These are phyloP conservation scores for Venturia nashicola DNA, from an alignment of 2,329 filamentous ascomycete species.

Conservation along the genomic window DNA sequence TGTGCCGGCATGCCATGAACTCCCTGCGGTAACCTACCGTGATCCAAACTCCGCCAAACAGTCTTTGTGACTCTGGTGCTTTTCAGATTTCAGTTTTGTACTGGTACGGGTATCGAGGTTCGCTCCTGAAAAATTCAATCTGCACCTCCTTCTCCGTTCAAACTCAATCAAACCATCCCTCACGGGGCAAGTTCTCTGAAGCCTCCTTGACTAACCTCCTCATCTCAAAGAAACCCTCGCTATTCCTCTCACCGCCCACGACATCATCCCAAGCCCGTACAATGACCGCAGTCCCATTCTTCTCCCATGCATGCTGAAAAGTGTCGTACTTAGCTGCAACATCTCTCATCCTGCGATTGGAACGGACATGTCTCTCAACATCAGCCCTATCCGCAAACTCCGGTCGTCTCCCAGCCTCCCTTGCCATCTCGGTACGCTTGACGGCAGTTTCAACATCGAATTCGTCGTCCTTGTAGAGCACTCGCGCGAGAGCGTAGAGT, in stretches of 20 bases:
- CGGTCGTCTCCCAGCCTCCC: neutral
- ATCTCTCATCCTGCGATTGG: neutral
- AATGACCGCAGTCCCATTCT: neutral
- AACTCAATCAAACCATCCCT: neutral
- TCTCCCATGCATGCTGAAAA: neutral
- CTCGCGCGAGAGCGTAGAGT: neutral
- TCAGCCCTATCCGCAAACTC: slow-evolving; percentile 3
- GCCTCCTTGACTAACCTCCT: neutral
- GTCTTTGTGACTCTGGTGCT: no score
- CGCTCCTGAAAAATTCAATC: neutral
- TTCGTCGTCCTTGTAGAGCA: slow-evolving; percentile 7
- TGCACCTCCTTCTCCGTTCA: neutral
- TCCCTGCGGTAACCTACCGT: neutral
- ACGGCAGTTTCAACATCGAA: slow-evolving; percentile 5
- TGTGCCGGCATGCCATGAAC: neutral
- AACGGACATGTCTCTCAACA: slow-evolving; percentile 4
- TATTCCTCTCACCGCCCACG: neutral
- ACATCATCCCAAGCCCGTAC: neutral
- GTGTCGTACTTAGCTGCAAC: neutral
- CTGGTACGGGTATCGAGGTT: neutral
- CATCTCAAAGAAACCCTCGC: neutral
- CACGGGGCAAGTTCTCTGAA: neutral
- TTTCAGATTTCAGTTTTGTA: no score
- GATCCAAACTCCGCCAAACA: no score
- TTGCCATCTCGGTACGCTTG: slow-evolving; percentile 5